Conservation (phyloP, 805 yeast species). For the Suhomyces kilbournensis region DNA sequence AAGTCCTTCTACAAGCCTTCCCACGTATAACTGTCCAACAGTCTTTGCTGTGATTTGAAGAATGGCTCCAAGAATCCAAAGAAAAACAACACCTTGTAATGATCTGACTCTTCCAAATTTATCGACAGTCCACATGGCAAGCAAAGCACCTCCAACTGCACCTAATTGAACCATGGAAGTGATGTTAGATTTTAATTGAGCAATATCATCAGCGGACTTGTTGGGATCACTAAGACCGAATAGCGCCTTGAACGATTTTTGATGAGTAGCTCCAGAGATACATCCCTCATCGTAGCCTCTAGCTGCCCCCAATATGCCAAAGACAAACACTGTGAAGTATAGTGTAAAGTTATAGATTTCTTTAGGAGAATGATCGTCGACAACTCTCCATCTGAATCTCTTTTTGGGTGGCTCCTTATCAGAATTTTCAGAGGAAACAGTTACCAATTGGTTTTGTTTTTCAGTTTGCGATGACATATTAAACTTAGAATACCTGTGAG, state of each 20-base stretch:
- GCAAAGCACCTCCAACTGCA: conserved; percentile 50
- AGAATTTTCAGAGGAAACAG: background rate
- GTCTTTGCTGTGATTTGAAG: conserved; percentile 46
- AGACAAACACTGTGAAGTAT: conserved; percentile 44
- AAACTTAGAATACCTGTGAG: background rate
- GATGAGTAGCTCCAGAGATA: conserved; percentile 45
- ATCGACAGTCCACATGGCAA: conserved; percentile 49
- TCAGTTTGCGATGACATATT: background rate
- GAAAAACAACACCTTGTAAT: conserved; percentile 39
- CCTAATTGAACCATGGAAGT: conserved; percentile 59
- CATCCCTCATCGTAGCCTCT: conserved; percentile 60
- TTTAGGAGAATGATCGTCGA: conserved; percentile 35
- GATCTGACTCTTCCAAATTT: conserved; percentile 50
- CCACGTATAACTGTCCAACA: conserved; percentile 54
- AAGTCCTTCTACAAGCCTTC: conserved; percentile 53
- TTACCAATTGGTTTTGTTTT: background rate
- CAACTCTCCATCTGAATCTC: conserved; percentile 19
- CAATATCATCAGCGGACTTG: conserved; percentile 34
- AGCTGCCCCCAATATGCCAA: conserved; percentile 55
- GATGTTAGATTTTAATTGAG: conserved; percentile 50
- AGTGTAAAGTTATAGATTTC: conserved; percentile 48
- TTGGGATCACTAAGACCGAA: conserved; percentile 45
- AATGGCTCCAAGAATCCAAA: conserved; percentile 38
- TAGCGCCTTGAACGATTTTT: conserved; percentile 36
- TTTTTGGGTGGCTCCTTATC: conserved; percentile 1